Evolutionary conservation across 2,329 filamentous ascomycete species (phyloP).

Genomic region (Biscogniauxia marginata): DNA sequence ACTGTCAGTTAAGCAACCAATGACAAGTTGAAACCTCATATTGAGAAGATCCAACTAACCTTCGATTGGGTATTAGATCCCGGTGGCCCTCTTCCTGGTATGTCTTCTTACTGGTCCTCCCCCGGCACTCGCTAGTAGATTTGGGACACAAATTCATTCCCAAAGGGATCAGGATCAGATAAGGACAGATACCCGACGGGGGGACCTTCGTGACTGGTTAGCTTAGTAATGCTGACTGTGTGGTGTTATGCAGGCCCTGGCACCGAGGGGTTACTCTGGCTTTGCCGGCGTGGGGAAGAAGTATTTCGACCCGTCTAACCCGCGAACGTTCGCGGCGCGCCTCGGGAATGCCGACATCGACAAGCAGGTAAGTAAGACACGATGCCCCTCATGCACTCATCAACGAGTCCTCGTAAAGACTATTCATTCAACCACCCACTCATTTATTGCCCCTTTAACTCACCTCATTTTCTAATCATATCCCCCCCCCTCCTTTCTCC

Average conservation of each 20-base stretch:
- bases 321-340: slow-evolving; percentile 21
- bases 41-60: slow-evolving; percentile 5
- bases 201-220: background rate
- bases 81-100: slow-evolving; percentile 27
- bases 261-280: slow-evolving; percentile 30
- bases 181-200: background rate
- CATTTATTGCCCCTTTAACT: too few species aligned
- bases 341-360: slow-evolving; percentile 28
- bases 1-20: slow-evolving; percentile 22
- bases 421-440: too few species aligned
- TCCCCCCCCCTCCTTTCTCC: background rate
- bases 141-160: too few species aligned
- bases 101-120: background rate
- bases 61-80: slow-evolving; percentile 22
- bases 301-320: slow-evolving; percentile 28
- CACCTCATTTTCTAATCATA: background rate
- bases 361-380: slow-evolving; percentile 22
- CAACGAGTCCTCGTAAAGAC: too few species aligned
- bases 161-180: background rate
- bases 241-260: slow-evolving; percentile 20
- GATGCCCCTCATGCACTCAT: background rate
- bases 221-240: background rate
- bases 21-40: background rate
- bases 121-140: background rate
- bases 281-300: slow-evolving; percentile 28